Conservation (phyloP, 2,329 filamentous ascomycete genomes). For the Aureobasidium pullulans region DNA sequence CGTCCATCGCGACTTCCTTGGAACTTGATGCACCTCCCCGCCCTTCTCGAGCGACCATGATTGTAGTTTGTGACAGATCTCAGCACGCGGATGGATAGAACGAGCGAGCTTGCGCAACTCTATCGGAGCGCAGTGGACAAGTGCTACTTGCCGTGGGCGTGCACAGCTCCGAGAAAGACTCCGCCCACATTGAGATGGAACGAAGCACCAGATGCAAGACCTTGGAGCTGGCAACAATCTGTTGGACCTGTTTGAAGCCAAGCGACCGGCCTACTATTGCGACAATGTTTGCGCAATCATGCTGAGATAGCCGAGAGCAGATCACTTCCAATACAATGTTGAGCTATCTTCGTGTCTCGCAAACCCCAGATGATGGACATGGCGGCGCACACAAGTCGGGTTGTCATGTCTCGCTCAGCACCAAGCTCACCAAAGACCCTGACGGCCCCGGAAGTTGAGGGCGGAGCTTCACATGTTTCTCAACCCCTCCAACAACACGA, state of each 20-base stretch:
- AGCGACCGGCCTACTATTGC: not conserved
- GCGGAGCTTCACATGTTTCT: conserved; percentile 6
- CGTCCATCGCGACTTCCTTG: conserved; percentile 3
- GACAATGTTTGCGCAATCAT: not conserved
- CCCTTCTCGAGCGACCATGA: too few relatives aligned
- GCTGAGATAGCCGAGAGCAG: not conserved
- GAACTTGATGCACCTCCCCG: not conserved
- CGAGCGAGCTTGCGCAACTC: too few relatives aligned
- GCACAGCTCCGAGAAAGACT: too few relatives aligned
- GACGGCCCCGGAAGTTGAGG: not conserved
- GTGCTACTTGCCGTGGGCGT: too few relatives aligned
- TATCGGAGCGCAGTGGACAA: too few relatives aligned
- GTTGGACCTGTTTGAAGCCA: not conserved
- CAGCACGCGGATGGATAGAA: too few relatives aligned
- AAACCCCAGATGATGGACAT: not conserved
- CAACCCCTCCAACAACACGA: not conserved
- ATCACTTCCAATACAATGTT: not conserved
- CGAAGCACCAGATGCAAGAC: too few relatives aligned
- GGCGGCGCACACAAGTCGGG: not conserved
- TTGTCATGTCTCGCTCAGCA: not conserved
- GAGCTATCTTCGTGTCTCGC: not conserved
- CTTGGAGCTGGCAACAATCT: not conserved
- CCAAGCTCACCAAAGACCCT: not conserved
- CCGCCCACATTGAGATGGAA: too few relatives aligned
- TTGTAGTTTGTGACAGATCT: too few relatives aligned